Percentiles rank a stretch among this genome's conserved stretches.
Evolutionary conservation across 768 basidiomycete species (phyloP).

Genomic region (Tricholomella constricta): DNA sequence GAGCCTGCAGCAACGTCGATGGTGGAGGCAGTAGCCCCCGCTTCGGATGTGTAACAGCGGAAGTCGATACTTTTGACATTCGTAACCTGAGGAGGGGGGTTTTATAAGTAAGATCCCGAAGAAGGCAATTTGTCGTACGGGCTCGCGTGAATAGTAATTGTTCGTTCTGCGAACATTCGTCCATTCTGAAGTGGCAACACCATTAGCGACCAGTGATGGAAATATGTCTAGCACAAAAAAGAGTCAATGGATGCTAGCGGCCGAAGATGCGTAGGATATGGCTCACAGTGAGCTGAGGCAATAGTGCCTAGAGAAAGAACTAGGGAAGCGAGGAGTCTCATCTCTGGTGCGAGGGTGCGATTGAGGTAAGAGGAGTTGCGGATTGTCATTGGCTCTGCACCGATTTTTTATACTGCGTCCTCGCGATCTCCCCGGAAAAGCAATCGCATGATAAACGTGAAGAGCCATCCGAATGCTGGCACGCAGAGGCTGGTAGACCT

Average conservation of each 20-base stretch:
- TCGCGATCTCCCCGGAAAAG: too few species aligned
- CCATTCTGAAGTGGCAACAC: slow-evolving; percentile 18
- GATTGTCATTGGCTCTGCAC: too few species aligned
- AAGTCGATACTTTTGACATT: slow-evolving; percentile 31
- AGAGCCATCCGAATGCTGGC: too few species aligned
- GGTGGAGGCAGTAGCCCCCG: slow-evolving; percentile 27
- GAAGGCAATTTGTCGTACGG: neutral
- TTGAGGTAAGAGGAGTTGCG: too few species aligned
- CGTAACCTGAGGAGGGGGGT: slow-evolving; percentile 26
- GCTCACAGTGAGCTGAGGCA: slow-evolving; percentile 15
- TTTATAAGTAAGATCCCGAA: neutral
- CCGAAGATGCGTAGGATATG: neutral
- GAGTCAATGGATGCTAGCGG: neutral
- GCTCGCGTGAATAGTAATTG: slow-evolving; percentile 12
- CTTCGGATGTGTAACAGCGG: slow-evolving; percentile 30
- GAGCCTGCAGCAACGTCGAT: slow-evolving; percentile 32
- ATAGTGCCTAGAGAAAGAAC: slow-evolving; percentile 1
- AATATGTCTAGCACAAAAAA: too few species aligned
- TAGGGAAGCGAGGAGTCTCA: neutral
- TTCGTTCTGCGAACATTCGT: slow-evolving; percentile 19
- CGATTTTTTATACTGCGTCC: too few species aligned
- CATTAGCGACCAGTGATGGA: slow-evolving; percentile 19
- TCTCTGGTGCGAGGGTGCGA: neutral
- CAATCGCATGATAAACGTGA: too few species aligned
- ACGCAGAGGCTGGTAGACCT: too few species aligned